phyloP scores from a whole-genome alignment of 2,329 filamentous ascomycete species.

The Alternaria alternata region DNA sequence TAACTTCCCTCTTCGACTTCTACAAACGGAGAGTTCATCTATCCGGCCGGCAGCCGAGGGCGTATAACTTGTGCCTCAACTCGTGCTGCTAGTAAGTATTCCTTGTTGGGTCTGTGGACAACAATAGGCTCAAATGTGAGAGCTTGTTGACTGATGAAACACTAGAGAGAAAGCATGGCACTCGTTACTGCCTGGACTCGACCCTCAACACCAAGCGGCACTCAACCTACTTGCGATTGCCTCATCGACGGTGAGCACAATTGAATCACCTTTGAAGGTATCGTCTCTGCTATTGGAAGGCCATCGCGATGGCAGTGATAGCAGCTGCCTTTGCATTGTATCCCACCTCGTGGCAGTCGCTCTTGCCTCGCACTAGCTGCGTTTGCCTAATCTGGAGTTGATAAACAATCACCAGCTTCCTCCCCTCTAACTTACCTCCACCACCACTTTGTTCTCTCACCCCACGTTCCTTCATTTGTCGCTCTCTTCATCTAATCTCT shows the following conservation, averaged over 20 bases:
- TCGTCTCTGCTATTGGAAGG: not conserved
- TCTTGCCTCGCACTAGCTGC: conserved; percentile 10
- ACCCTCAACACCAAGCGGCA: not conserved
- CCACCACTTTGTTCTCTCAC: conserved; percentile 19
- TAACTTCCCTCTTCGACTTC: not conserved
- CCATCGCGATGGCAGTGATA: not conserved
- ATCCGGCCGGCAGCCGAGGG: not conserved
- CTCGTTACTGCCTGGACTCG: not conserved
- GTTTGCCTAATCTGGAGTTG: conserved; percentile 18
- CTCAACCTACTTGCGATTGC: not conserved
- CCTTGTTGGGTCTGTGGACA: not conserved
- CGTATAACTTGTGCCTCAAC: not conserved
- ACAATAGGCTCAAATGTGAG: not conserved
- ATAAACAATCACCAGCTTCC: conserved; percentile 18
- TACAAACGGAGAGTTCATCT: not conserved
- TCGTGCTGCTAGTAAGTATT: not conserved
- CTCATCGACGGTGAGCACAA: not conserved
- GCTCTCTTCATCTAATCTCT: conserved; percentile 28
- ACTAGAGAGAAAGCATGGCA: not conserved
- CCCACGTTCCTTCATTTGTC: conserved; percentile 33
- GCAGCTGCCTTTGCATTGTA: not conserved
- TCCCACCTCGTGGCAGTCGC: conserved; percentile 8
- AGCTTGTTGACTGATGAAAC: not conserved
- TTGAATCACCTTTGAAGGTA: not conserved
- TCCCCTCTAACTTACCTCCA: conserved; percentile 15